Evolutionary conservation across 805 yeast species (phyloP).

Genomic region (Candida koratica): DNA sequence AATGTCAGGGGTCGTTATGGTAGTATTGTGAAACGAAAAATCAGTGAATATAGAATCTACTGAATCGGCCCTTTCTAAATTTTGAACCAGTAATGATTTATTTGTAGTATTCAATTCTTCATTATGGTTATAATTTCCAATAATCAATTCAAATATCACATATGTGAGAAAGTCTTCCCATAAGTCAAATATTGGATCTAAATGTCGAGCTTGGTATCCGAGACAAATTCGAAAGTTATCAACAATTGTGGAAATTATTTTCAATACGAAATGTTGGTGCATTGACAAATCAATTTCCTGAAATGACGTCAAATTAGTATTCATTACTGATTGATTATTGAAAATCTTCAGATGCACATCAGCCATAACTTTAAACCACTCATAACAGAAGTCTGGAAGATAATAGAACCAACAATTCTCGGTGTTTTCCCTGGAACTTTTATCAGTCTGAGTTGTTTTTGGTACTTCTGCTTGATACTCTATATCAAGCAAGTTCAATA

Average conservation of each 20-base stretch:
- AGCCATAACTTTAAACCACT: conserved; percentile 20
- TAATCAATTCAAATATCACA: conserved; percentile 16
- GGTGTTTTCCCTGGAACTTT: conserved; percentile 9
- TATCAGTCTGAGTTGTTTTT: conserved; percentile 8
- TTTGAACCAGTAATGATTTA: conserved; percentile 13
- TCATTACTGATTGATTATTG: conserved; percentile 13
- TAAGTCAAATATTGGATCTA: conserved; percentile 13
- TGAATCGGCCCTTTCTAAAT: conserved; percentile 9
- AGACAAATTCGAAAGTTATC: conserved; percentile 17
- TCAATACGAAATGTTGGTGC: conserved; percentile 14
- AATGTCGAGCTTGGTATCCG: conserved; percentile 7
- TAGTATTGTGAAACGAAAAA: conserved; percentile 1
- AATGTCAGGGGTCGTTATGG: conserved; percentile 7
- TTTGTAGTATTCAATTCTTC: background rate
- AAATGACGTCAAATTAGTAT: conserved; percentile 7
- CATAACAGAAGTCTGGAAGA: conserved; percentile 21
- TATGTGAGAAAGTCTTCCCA: conserved; percentile 22
- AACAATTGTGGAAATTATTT: conserved; percentile 17
- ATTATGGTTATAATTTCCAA: conserved; percentile 11
- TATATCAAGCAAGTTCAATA: conserved; percentile 14
- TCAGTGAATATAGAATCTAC: conserved; percentile 8
- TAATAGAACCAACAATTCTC: no score
- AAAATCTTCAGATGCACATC: conserved; percentile 17
- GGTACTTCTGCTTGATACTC: conserved; percentile 6
- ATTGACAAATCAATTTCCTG: conserved; percentile 8